A percentile compares a stretch with the other conserved stretches of the same genome.
Conservation (phyloP, 164 flowering plant genomes). For the Tetracentron sinense region DNA sequence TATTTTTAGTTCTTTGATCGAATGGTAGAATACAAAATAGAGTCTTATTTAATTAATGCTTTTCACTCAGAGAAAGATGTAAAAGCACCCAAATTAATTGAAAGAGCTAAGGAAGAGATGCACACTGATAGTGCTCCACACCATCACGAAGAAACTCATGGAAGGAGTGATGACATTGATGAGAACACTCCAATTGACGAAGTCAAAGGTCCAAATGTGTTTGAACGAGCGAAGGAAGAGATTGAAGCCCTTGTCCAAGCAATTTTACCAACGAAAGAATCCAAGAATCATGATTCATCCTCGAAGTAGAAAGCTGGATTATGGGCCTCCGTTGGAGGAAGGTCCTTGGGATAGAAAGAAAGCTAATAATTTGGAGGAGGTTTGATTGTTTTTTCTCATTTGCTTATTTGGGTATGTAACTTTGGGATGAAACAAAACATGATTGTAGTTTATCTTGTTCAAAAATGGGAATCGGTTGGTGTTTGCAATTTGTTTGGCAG, state of each 20-base stretch:
- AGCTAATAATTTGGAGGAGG: constrained; percentile 4
- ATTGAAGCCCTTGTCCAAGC: constrained; percentile 57
- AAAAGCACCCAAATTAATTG: constrained; percentile 51
- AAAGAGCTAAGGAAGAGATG: constrained; percentile 54
- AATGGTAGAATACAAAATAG: not conserved
- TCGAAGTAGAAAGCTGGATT: constrained; percentile 23
- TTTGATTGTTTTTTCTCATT: not conserved
- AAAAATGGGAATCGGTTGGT: too few species aligned
- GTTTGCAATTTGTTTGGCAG: too few species aligned
- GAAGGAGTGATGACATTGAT: constrained; percentile 59
- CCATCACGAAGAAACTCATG: constrained; percentile 66
- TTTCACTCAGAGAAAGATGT: constrained; percentile 26
- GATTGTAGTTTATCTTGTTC: too few species aligned
- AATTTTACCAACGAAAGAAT: constrained; percentile 50
- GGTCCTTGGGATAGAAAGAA: constrained; percentile 17
- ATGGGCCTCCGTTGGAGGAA: constrained; percentile 22
- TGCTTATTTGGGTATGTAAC: not conserved
- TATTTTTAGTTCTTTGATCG: not conserved
- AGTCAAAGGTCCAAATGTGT: constrained; percentile 61
- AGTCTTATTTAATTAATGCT: too few species aligned
- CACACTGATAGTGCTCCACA: constrained; percentile 30
- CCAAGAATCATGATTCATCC: constrained; percentile 18
- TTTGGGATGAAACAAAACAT: too few species aligned
- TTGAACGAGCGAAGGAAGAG: constrained; percentile 69
- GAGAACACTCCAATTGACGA: constrained; percentile 50